phyloP scores from a whole-genome alignment of 2,329 filamentous ascomycete species.

The Fusarium agapanthi region DNA sequence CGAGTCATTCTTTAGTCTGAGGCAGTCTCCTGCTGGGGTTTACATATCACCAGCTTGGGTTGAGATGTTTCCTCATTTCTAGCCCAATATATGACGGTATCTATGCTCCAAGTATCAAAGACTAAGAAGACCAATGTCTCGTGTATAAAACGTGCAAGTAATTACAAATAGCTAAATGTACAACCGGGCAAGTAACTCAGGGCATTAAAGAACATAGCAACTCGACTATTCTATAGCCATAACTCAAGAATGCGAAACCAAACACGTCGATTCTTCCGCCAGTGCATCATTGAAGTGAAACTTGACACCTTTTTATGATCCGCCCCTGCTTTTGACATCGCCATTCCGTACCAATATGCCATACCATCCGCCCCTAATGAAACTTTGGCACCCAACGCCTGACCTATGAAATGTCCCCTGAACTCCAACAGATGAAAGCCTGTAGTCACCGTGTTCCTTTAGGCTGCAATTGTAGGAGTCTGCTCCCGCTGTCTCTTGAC shows the following conservation, averaged over 20 bases:
- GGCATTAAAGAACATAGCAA: slow-evolving; percentile 2
- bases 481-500: slow-evolving; percentile 72
- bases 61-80: slow-evolving; percentile 1
- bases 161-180: slow-evolving; percentile 37
- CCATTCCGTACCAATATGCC: slow-evolving; percentile 8
- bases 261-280: slow-evolving; percentile 8
- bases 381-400: slow-evolving; percentile 39
- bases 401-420: background rate
- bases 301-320: slow-evolving; percentile 3
- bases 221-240: slow-evolving; percentile 32
- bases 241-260: slow-evolving; percentile 17
- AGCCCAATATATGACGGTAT: background rate
- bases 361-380: slow-evolving; percentile 6
- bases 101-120: background rate
- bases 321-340: slow-evolving; percentile 7
- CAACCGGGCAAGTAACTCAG: slow-evolving; percentile 1
- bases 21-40: background rate
- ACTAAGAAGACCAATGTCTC: background rate
- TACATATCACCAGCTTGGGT: background rate
- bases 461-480: slow-evolving; percentile 20
- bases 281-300: slow-evolving; percentile 17
- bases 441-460: background rate
- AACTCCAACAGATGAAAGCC: slow-evolving; percentile 5
- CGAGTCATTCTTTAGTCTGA: background rate
- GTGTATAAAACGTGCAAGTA: slow-evolving; percentile 7